phyloP scores from a whole-genome alignment of 768 basidiomycete genomes.

The Cystoderma amianthinum region DNA sequence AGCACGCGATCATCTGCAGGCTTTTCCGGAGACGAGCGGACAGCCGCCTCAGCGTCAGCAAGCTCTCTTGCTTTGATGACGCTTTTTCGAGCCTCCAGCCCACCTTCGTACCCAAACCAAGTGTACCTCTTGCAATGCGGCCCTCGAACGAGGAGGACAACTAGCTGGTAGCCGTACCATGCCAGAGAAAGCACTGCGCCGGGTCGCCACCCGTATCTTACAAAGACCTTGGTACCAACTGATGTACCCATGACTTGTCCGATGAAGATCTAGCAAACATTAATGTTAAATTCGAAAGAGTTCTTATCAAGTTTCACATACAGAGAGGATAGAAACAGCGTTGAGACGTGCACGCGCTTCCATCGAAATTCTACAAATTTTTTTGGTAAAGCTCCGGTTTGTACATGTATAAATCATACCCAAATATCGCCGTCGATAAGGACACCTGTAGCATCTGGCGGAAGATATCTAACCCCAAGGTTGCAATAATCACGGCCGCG shows the following conservation, averaged over 20 bases:
- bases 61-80: slow-evolving; percentile 19
- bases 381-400: slow-evolving; percentile 6
- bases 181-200: slow-evolving; percentile 56
- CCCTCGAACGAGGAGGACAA: slow-evolving; percentile 57
- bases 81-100: slow-evolving; percentile 33
- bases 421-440: slow-evolving; percentile 51
- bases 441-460: slow-evolving; percentile 73
- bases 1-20: neutral
- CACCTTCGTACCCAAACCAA: slow-evolving; percentile 64
- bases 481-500: slow-evolving; percentile 61
- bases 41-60: neutral
- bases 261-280: slow-evolving; percentile 44
- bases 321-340: slow-evolving; percentile 67
- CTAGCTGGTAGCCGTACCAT: slow-evolving; percentile 46
- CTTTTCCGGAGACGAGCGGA: neutral
- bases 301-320: slow-evolving; percentile 17
- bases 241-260: slow-evolving; percentile 83
- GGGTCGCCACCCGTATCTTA: slow-evolving; percentile 63
- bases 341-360: slow-evolving; percentile 67
- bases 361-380: slow-evolving; percentile 25
- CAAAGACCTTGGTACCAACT: slow-evolving; percentile 66
- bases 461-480: slow-evolving; percentile 67
- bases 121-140: slow-evolving; percentile 53
- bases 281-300: neutral
- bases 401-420: slow-evolving; percentile 21